Base-by-base conservation (phyloP, 805 yeast genomes). In the Ogataea trehaloabstinens region DNA sequence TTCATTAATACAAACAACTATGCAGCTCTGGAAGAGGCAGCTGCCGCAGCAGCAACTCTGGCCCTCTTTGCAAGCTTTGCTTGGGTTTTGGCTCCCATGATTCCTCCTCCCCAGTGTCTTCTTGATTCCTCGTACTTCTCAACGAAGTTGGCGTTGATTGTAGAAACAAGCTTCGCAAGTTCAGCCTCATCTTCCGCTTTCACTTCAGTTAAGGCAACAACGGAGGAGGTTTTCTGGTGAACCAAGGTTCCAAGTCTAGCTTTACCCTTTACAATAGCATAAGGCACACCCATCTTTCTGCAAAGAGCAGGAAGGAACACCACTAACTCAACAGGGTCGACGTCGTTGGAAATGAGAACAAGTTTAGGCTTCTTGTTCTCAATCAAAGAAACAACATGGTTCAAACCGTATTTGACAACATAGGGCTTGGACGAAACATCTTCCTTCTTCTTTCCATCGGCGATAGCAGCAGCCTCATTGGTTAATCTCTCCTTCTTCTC, bases 91-190 rank as follows among this genome's bases (percentile, higher is more conserved):
- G 85, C 73, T 71, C 96, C 95, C 78, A 90, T 75, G 73, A 86
- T 67, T 80, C 97, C 97, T 80, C 97, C 97, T 81, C 96, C 96
- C 97, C 97, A 89, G 84, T 86, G 95, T 76, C 86, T 87, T 81
- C 95, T 89, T 67, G 76, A 64, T 60, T 89, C 96, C 67, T 89
- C 96, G 84, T 82, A 85, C 74, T 87, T 86, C 67, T 85, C 93
- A 60, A 72, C 68, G 73, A 82, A 90, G 93, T 85, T 86, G 58
- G 93, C 82, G 75, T 85, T 80, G 71, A 90, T 79, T 67, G 96
- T 84, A 43, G 95, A 83, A 56, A 90, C 79, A 64, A 89, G 82
- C 71, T 85, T 83, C 55, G 96, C 86, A 64, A 89, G 82, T 68
- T 86, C 89, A 67, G 95, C 79, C 76, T 86, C 90, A 72, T 89